Evolutionary conservation across 164 flowering plant species (phyloP).

Genomic region (Akebia trifoliata): DNA sequence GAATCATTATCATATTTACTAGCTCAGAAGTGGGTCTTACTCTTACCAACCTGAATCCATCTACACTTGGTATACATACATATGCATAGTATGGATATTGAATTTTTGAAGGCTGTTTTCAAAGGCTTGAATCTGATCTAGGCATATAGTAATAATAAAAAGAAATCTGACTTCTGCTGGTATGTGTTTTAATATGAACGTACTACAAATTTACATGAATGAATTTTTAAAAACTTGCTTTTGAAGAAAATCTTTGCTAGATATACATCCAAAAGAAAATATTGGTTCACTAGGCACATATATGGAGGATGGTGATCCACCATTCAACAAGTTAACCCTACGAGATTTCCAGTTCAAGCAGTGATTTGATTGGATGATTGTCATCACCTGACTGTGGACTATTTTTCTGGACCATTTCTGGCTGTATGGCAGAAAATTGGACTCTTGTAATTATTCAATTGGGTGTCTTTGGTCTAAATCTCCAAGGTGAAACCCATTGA

Average conservation of each 20-base stretch:
- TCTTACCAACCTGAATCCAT: too few relatives aligned
- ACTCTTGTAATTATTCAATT: too few relatives aligned
- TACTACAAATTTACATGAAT: neutral
- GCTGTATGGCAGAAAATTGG: neutral
- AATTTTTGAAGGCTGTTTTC: neutral
- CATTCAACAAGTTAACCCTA: neutral
- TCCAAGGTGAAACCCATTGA: too few relatives aligned
- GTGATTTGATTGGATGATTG: neutral
- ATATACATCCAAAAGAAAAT: neutral
- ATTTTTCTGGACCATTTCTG: neutral
- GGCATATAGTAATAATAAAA: neutral
- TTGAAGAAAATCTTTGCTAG: neutral
- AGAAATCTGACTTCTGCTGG: neutral
- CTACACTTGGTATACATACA: neutral
- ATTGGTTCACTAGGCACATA: neutral
- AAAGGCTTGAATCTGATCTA: neutral
- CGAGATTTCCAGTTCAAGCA: too few relatives aligned
- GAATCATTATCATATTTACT: too few relatives aligned
- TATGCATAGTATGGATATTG: neutral
- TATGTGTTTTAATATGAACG: neutral
- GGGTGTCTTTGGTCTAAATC: too few relatives aligned
- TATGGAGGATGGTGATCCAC: neutral
- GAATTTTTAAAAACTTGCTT: neutral
- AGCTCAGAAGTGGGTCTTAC: too few relatives aligned
- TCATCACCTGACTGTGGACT: neutral